Evolutionary conservation across 768 basidiomycete genomes (phyloP).

Genomic region (Russula brevipes): DNA sequence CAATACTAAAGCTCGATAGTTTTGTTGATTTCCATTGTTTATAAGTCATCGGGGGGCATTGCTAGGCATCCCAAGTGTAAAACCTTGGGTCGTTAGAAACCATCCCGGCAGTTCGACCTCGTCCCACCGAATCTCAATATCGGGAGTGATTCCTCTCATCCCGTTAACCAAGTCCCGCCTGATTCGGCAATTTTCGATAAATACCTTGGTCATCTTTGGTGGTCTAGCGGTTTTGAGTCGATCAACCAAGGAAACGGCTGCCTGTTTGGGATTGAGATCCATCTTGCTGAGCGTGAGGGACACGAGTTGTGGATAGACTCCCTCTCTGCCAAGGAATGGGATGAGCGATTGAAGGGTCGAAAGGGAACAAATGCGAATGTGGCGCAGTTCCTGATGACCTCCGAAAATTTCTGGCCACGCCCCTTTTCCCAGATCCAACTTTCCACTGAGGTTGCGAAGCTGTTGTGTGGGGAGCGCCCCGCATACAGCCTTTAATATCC

Average conservation of each 20-base stretch:
- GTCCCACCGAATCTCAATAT: slow-evolving; percentile 16
- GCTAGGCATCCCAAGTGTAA: background rate
- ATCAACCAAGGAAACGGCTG: background rate
- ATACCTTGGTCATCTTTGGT: slow-evolving; percentile 5
- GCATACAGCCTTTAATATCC: slow-evolving; percentile 15
- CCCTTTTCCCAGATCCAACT: slow-evolving; percentile 8
- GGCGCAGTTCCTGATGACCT: background rate
- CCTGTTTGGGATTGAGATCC: background rate
- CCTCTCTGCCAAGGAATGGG: slow-evolving; percentile 4
- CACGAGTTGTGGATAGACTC: slow-evolving; percentile 10
- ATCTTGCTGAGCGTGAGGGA: slow-evolving; percentile 12
- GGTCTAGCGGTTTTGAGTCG: slow-evolving; percentile 2
- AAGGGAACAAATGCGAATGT: slow-evolving; percentile 12
- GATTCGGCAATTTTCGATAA: slow-evolving; percentile 12
- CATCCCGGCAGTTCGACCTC: background rate
- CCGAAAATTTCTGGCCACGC: slow-evolving; percentile 18
- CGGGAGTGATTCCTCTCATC: slow-evolving; percentile 2
- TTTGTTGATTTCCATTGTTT: too few relatives aligned
- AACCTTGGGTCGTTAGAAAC: background rate
- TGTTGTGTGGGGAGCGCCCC: slow-evolving; percentile 8
- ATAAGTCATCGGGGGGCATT: background rate
- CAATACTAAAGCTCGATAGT: too few relatives aligned
- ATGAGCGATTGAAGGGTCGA: slow-evolving; percentile 7
- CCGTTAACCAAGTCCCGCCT: background rate
- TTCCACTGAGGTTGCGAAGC: slow-evolving; percentile 9